These are phyloP conservation scores for Ciborinia camelliae DNA, from an alignment of 2,329 filamentous ascomycete species.

Conservation along the genomic window DNA sequence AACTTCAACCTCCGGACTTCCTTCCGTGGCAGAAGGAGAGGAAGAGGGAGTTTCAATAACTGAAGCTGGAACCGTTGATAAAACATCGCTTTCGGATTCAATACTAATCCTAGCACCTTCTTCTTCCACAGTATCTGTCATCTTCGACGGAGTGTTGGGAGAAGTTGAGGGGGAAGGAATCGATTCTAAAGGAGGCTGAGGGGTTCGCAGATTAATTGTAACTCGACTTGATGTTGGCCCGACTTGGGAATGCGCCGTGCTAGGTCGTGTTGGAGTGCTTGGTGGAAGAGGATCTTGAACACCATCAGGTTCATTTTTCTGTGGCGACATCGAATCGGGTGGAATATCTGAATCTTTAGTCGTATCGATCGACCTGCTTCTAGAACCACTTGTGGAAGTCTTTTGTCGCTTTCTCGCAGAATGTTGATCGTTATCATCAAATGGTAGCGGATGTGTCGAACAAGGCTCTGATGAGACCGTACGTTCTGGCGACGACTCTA, in stretches of 20 bases:
- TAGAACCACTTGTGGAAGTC: constrained; percentile 55
- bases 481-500: constrained; percentile 49
- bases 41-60: constrained; percentile 35
- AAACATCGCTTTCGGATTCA: constrained; percentile 35
- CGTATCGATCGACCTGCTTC: constrained; percentile 50
- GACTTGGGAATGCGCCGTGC: constrained; percentile 37
- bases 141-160: constrained; percentile 38
- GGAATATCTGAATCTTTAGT: constrained; percentile 25
- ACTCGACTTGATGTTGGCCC: constrained; percentile 55
- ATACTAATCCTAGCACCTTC: constrained; percentile 30
- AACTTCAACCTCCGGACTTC: constrained; percentile 37
- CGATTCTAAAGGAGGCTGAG: constrained; percentile 40
- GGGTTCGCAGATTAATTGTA: constrained; percentile 57
- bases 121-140: constrained; percentile 26
- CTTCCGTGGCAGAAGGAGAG: constrained; percentile 30
- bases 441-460: constrained; percentile 61
- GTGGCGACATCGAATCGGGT: constrained; percentile 23
- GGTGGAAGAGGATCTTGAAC: constrained; percentile 35
- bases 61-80: constrained; percentile 31
- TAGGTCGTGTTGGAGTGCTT: constrained; percentile 34
- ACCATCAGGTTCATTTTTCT: constrained; percentile 34
- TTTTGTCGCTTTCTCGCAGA: constrained; percentile 57
- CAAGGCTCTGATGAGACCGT: constrained; percentile 60
- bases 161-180: constrained; percentile 46
- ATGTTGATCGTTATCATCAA: constrained; percentile 52